A percentile compares a stretch with the other conserved stretches of the same genome.
Conservation (phyloP, 2,329 filamentous ascomycete species). For the Pseudocercospora vitis region DNA sequence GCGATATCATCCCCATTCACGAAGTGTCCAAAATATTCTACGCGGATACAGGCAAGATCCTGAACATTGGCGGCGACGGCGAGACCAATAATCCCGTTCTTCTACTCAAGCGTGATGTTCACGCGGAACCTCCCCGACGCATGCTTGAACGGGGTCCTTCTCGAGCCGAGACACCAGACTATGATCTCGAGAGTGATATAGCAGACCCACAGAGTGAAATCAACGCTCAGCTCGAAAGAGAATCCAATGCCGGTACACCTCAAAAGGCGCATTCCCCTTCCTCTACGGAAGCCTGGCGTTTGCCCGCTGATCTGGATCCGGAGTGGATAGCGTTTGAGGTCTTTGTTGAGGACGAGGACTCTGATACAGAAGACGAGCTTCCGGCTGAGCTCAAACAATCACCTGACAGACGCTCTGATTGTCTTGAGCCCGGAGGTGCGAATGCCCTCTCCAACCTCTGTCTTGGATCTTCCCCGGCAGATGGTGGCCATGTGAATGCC, state of each 20-base stretch:
- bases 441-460: conserved; percentile 50
- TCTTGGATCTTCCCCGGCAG: conserved; percentile 32
- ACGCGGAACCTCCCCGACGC: conserved; percentile 61
- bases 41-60: conserved; percentile 81
- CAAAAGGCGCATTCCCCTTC: not conserved
- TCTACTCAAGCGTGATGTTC: conserved; percentile 69
- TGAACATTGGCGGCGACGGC: conserved; percentile 73
- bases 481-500: conserved; percentile 15
- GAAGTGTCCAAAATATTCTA: conserved; percentile 90
- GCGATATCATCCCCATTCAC: conserved; percentile 67
- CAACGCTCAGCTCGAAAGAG: conserved; percentile 47
- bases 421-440: conserved; percentile 45
- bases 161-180: conserved; percentile 15
- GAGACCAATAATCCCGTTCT: conserved; percentile 72
- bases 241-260: conserved; percentile 38
- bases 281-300: conserved; percentile 8
- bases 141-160: conserved; percentile 50
- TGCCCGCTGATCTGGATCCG: conserved; percentile 66
- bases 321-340: conserved; percentile 94
- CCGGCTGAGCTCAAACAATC: conserved; percentile 6
- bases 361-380: conserved; percentile 51
- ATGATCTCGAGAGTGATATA: conserved; percentile 22
- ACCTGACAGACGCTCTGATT: conserved; percentile 28
- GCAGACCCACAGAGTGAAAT: conserved; percentile 46
- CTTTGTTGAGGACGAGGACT: conserved; percentile 62